Percentiles rank a stretch among this genome's conserved stretches.
These are phyloP conservation scores for Westerdykella sp. DNA, from an alignment of 2,329 filamentous ascomycete genomes.

Conservation along the genomic window DNA sequence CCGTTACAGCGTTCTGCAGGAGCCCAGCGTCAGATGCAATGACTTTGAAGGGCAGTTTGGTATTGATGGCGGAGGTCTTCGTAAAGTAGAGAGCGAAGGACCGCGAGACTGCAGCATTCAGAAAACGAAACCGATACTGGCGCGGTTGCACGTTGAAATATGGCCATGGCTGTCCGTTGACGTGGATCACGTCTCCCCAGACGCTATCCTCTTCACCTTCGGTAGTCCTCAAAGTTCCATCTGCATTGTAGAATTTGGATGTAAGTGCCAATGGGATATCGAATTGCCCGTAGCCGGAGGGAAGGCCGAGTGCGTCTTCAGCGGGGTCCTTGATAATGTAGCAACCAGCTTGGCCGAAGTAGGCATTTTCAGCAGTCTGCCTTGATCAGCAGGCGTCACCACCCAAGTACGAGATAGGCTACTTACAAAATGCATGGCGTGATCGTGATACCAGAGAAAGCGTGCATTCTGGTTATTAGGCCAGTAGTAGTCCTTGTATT, in stretches of 20 bases:
- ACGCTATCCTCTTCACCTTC: constrained; percentile 41
- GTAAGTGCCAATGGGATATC: constrained; percentile 50
- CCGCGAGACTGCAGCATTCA: constrained; percentile 37
- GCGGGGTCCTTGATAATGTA: constrained; percentile 48
- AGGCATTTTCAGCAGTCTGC: constrained; percentile 44
- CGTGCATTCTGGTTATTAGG: constrained; percentile 50
- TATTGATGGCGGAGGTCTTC: constrained; percentile 23
- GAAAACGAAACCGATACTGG: constrained; percentile 53
- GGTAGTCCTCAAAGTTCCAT: constrained; percentile 45
- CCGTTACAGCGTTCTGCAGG: constrained; percentile 35
- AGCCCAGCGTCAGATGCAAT: constrained; percentile 49
- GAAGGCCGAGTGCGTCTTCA: constrained; percentile 47
- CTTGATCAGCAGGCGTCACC: neutral
- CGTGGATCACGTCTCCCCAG: constrained; percentile 53
- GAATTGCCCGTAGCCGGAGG: constrained; percentile 43
- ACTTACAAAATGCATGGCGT: constrained; percentile 5
- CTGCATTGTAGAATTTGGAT: constrained; percentile 49
- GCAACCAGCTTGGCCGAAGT: constrained; percentile 49
- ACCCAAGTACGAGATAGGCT: neutral
- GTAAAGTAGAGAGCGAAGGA: constrained; percentile 47
- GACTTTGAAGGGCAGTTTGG: constrained; percentile 46
- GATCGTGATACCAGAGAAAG: constrained; percentile 54
- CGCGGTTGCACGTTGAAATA: constrained; percentile 51
- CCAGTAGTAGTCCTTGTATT: constrained; percentile 57
- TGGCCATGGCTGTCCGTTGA: constrained; percentile 55